Conservation (phyloP, 2,329 filamentous ascomycete genomes). For the Camptophora hylomeconis region DNA sequence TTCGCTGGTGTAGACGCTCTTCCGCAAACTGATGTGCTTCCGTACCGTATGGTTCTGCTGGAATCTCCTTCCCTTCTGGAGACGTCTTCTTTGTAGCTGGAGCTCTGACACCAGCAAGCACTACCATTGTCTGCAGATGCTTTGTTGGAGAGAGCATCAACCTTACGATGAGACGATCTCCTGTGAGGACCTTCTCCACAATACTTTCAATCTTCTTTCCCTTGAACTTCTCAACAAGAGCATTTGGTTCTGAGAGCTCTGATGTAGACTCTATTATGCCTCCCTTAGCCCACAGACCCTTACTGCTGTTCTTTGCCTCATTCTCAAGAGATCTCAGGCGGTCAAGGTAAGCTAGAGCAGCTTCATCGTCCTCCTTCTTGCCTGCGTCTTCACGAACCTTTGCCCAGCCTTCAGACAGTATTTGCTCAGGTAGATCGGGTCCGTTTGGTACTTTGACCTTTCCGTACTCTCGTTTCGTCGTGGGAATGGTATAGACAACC, state of each 20-base stretch:
- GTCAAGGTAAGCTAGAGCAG: conserved; percentile 57
- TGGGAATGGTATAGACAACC: conserved; percentile 76
- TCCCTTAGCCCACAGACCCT: conserved; percentile 64
- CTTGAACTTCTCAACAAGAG: conserved; percentile 71
- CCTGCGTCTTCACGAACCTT: conserved; percentile 91
- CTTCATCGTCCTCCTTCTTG: conserved; percentile 75
- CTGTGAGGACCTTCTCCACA: conserved; percentile 81
- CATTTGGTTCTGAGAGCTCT: conserved; percentile 62
- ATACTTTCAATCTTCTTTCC: conserved; percentile 73
- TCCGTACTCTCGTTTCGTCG: conserved; percentile 63
- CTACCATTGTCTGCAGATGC: conserved; percentile 77
- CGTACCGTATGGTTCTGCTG: conserved; percentile 79
- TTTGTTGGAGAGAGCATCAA: conserved; percentile 68
- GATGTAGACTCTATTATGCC: conserved; percentile 62
- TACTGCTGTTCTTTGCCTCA: conserved; percentile 62
- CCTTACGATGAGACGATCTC: conserved; percentile 77
- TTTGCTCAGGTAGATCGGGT: conserved; percentile 63
- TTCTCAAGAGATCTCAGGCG: conserved; percentile 65
- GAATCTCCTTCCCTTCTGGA: conserved; percentile 63
- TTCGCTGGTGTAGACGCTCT: conserved; percentile 69
- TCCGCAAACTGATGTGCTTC: conserved; percentile 85
- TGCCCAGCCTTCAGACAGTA: conserved; percentile 79
- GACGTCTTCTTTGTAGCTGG: conserved; percentile 80
- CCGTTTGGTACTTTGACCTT: conserved; percentile 64
- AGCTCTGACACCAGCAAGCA: conserved; percentile 77